Base-by-base conservation (phyloP, 495 filamentous ascomycete genomes). In the Trichocladium uniseriatum region DNA sequence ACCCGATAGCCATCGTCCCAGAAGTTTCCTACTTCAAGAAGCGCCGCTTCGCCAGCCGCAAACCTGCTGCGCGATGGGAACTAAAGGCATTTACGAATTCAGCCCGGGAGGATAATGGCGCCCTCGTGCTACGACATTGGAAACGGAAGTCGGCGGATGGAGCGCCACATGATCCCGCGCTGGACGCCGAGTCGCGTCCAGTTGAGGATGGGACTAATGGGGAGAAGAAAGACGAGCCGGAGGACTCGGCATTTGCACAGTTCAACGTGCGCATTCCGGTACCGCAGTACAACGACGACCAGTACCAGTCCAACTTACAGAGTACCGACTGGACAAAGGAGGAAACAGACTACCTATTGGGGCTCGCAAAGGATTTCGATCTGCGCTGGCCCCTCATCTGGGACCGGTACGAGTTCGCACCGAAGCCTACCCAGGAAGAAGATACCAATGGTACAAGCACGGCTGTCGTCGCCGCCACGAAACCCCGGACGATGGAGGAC, bases 271-370 rank as follows among this genome's bases (percentile, higher is more conserved):
- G 82, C 37, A 78, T 86, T 18, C 71, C 80, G 1, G 70, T 84
- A 20, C 89, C 91, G 3, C 69, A 78, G 42, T 96, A 95, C 62
- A 84, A 79, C 35, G 85, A 92, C 38, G 87, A 87, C 38, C 83
- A 94, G 60, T 98, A 98, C 65, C 81, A 83, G 42, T 67, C 76
- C 43, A 78, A 86, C 55, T 63, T 98, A 36, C 77, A 78, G 55
- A 83, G 71, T 56, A 69, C 77, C 24, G 79, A 89, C 48, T 98
- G 92, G 92, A 80, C 85, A 16, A 85, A 83, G 52, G 84, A 89
- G 43, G 92, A 98, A 65, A 97, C 92, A 5, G 89, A 95, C 58
- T 95, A 95, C 59, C 68, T 98, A 49, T 71, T 96, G 60, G 68
- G 79, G 21, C 57, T 91, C 21, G 84, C 75, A 10, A 71, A 75